Conservation (phyloP, 106 monocot genomes). For the Alisma plantagoaquatica region DNA sequence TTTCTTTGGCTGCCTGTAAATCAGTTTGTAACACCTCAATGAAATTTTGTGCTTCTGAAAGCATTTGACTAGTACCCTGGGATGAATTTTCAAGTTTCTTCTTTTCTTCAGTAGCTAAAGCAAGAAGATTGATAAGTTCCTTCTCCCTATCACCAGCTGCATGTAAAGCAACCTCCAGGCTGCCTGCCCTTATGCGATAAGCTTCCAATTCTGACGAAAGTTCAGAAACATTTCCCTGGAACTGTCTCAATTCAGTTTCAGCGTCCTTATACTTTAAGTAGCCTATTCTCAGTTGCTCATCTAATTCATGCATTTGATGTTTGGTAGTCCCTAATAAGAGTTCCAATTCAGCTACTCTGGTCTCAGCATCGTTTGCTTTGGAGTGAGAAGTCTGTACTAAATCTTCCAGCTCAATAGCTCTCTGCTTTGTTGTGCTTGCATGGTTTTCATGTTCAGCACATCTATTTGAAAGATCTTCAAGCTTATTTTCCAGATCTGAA, state of each 20-base stretch:
- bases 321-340: constrained; percentile 31
- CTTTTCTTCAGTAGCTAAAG: constrained; percentile 7
- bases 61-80: not conserved
- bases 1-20: constrained; percentile 12
- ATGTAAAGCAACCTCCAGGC: constrained; percentile 7
- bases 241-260: constrained; percentile 1
- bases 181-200: constrained; percentile 7
- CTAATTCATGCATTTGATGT: constrained; percentile 4
- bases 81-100: constrained; percentile 4
- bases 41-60: constrained; percentile 7
- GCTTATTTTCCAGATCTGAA: constrained; percentile 35
- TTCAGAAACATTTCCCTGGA: not conserved
- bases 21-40: constrained; percentile 5
- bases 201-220: constrained; percentile 10
- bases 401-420: constrained; percentile 36
- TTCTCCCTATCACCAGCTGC: constrained; percentile 6
- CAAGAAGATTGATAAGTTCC: constrained; percentile 6
- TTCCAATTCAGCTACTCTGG: constrained; percentile 39
- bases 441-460: constrained; percentile 25
- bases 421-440: constrained; percentile 20
- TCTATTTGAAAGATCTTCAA: constrained; percentile 37
- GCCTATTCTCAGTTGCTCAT: constrained; percentile 2
- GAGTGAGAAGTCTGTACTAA: constrained; percentile 32
- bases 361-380: constrained; percentile 38
- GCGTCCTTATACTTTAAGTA: constrained; percentile 5